Conservation (phyloP, 2,329 filamentous ascomycete species). For the Laburnicola sp. region DNA sequence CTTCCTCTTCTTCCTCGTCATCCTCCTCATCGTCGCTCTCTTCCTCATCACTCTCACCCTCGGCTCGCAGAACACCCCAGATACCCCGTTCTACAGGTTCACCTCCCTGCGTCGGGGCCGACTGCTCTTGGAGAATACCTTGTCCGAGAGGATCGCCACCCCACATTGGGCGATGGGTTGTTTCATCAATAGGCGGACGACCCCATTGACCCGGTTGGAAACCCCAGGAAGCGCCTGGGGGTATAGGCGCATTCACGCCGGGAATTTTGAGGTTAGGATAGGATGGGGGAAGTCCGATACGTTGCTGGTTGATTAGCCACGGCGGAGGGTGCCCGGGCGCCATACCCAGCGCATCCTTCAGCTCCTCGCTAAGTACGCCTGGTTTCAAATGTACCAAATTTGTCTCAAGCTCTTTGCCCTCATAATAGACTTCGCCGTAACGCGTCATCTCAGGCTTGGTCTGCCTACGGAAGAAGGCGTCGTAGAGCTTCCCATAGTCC, state of each 20-base stretch:
- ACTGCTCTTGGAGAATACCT: constrained; percentile 62
- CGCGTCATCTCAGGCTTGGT: constrained; percentile 92
- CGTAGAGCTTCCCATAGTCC: constrained; percentile 97
- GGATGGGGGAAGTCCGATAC: constrained; percentile 87
- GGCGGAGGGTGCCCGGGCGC: constrained; percentile 89
- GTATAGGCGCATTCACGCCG: constrained; percentile 89
- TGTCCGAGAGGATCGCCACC: constrained; percentile 95
- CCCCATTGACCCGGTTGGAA: constrained; percentile 95
- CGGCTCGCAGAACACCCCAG: constrained; percentile 89
- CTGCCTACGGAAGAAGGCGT: constrained; percentile 97
- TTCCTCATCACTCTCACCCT: constrained; percentile 70
- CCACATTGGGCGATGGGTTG: constrained; percentile 79
- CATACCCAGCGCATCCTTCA: constrained; percentile 92
- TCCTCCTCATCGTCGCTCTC: constrained; percentile 73
- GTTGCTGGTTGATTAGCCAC: constrained; percentile 96
- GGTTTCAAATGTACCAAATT: constrained; percentile 88
- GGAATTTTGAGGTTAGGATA: constrained; percentile 96
- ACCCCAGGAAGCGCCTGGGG: constrained; percentile 87
- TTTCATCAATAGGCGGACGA: constrained; percentile 92
- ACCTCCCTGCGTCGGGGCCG: constrained; percentile 57
- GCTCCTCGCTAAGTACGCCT: constrained; percentile 83
- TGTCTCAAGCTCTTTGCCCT: constrained; percentile 97
- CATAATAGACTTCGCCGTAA: constrained; percentile 99
- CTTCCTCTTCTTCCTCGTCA: constrained; percentile 65
- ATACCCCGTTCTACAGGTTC: constrained; percentile 84